These are phyloP conservation scores for Tricladium varicosporioides DNA, from an alignment of 2,329 filamentous ascomycete genomes.

Conservation along the genomic window DNA sequence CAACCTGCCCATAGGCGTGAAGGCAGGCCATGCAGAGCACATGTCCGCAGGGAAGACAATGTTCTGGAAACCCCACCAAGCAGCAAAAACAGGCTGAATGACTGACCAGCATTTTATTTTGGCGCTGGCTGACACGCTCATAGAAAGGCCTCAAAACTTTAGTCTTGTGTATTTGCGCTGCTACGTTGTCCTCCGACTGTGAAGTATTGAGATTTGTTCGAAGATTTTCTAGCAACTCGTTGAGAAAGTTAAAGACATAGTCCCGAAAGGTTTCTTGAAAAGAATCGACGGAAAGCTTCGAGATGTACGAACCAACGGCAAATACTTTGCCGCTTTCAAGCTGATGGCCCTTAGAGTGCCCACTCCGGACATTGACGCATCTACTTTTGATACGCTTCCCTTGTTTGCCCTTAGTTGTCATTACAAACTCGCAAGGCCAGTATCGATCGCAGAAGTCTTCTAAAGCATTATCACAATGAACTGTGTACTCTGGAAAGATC, in stretches of 20 bases:
- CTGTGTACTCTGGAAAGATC: constrained; percentile 8
- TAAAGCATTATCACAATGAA: constrained; percentile 4
- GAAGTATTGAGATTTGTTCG: background rate
- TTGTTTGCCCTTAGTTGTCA: background rate
- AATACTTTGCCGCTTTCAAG: constrained; percentile 3
- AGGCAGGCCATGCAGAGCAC: constrained; percentile 7
- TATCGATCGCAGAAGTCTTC: constrained; percentile 8
- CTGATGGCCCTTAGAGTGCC: constrained; percentile 14
- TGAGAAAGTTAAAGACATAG: background rate
- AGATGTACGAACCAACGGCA: background rate
- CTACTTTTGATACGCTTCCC: background rate
- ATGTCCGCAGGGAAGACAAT: constrained; percentile 8
- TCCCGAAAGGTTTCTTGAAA: constrained; percentile 1
- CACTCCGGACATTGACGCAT: constrained; percentile 5
- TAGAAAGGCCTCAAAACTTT: background rate
- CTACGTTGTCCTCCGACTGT: background rate
- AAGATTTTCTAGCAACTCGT: background rate
- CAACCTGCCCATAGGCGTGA: background rate
- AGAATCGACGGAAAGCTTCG: constrained; percentile 6
- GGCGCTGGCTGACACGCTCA: background rate
- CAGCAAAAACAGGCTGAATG: constrained; percentile 5
- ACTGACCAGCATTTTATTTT: background rate
- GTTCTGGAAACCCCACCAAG: constrained; percentile 2
- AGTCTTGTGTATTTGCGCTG: background rate
- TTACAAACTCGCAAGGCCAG: constrained; percentile 12